These are phyloP conservation scores for Verticillium zaregamsianum DNA, from an alignment of 2,329 filamentous ascomycete species.

Conservation along the genomic window DNA sequence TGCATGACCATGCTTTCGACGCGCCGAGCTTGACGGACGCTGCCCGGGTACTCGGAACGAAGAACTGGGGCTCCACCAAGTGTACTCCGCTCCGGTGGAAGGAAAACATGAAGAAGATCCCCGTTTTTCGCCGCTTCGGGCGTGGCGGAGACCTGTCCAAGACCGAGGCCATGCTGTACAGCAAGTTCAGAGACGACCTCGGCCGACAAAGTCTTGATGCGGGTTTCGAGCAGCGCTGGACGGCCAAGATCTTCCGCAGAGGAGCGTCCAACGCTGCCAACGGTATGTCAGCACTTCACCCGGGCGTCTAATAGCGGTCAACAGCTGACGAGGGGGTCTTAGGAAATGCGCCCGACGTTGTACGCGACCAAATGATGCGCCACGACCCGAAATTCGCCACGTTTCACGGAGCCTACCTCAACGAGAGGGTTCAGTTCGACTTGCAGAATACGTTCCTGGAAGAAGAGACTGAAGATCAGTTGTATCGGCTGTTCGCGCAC, in stretches of 20 bases:
- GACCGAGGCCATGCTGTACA: constrained; percentile 17
- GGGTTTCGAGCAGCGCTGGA: constrained; percentile 13
- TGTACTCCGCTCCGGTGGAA: constrained; percentile 20
- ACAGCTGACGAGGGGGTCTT: not conserved
- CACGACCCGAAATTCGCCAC: constrained; percentile 21
- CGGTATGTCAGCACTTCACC: constrained; percentile 11
- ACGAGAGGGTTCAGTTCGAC: constrained; percentile 22
- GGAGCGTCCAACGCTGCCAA: constrained; percentile 17
- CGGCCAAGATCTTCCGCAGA: constrained; percentile 12
- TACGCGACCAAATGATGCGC: constrained; percentile 23
- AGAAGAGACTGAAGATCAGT: constrained; percentile 15
- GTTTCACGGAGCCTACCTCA: constrained; percentile 22
- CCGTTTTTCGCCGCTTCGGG: constrained; percentile 16
- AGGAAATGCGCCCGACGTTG: constrained; percentile 19
- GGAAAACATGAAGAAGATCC: constrained; percentile 19
- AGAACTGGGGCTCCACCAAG: constrained; percentile 10
- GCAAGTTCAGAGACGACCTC: constrained; percentile 21
- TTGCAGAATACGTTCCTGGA: constrained; percentile 23
- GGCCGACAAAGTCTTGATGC: constrained; percentile 18
- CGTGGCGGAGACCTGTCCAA: constrained; percentile 8
- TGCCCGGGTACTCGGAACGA: constrained; percentile 11
- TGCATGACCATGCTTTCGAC: constrained; percentile 19
- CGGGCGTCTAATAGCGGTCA: not conserved
- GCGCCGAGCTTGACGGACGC: constrained; percentile 16
- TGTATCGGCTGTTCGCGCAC: constrained; percentile 16